Percentiles rank a stretch among this genome's conserved stretches.
Conservation (phyloP, 192 early-diverging fungal genomes). For the Radiomyces spectabilis region DNA sequence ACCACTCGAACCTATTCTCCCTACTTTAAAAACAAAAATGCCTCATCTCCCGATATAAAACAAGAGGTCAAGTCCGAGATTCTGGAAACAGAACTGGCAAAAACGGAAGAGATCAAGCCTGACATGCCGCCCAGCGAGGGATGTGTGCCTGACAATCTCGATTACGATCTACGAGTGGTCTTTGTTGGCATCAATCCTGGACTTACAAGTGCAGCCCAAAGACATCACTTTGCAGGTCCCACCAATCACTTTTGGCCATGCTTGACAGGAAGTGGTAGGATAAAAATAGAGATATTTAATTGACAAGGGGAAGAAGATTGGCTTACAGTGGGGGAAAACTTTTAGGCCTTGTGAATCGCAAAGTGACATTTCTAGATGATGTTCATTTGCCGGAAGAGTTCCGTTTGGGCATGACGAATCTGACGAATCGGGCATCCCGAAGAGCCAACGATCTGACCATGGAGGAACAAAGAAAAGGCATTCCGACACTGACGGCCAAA, state of each 20-base stretch:
- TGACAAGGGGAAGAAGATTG: background rate
- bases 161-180: conserved; percentile 46
- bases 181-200: conserved; percentile 76
- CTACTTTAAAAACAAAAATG: no score
- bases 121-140: no score
- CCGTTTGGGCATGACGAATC: conserved; percentile 59
- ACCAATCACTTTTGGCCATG: conserved; percentile 73
- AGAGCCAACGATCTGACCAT: conserved; percentile 49
- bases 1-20: no score
- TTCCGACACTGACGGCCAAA: conserved; percentile 55
- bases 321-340: background rate
- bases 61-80: no score
- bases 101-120: no score
- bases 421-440: conserved; percentile 54
- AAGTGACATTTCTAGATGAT: conserved; percentile 46
- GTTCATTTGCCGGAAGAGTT: conserved; percentile 31
- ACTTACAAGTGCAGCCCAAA: conserved; percentile 41
- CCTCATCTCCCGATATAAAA: no score
- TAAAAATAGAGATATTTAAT: no score
- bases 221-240: conserved; percentile 64
- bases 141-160: conserved; percentile 34
- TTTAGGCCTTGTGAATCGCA: conserved; percentile 36
- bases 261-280: conserved; percentile 46
- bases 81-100: no score
- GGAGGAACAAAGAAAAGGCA: conserved; percentile 48